Conservation (phyloP, 352 stramenopile species). For the Phytophthora crassamura region DNA sequence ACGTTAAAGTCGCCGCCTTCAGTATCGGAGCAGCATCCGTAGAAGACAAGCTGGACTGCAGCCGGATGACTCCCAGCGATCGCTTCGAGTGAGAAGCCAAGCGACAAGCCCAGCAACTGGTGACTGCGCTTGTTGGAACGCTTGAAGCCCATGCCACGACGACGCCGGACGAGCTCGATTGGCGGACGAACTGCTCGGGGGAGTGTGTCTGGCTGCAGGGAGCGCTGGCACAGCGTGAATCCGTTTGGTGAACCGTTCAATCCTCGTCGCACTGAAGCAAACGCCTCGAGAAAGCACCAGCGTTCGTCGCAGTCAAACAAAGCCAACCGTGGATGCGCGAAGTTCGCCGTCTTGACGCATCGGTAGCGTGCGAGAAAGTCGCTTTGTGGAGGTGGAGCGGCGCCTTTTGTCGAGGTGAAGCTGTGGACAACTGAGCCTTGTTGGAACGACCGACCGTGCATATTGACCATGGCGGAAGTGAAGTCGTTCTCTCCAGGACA, state of each 20-base stretch:
- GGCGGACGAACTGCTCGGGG: conserved; percentile 24
- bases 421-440: conserved; percentile 39
- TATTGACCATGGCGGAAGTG: conserved; percentile 30
- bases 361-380: conserved; percentile 11
- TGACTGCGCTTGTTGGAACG: conserved; percentile 21
- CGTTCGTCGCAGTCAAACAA: conserved; percentile 37
- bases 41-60: conserved; percentile 27
- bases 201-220: conserved; percentile 33
- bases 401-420: conserved; percentile 5
- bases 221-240: conserved; percentile 37
- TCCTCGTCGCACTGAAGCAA: not conserved
- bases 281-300: conserved; percentile 42
- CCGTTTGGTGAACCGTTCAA: not conserved
- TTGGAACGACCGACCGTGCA: conserved; percentile 42
- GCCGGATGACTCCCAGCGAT: conserved; percentile 15
- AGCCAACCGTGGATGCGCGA: conserved; percentile 29
- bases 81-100: conserved; percentile 23
- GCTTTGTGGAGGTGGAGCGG: not conserved
- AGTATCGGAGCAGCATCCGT: conserved; percentile 1
- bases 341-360: conserved; percentile 47
- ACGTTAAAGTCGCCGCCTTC: not conserved
- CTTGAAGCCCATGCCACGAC: conserved; percentile 8
- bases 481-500: conserved; percentile 25
- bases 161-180: conserved; percentile 22
- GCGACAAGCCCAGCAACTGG: conserved; percentile 17